Evolutionary conservation across 2,329 filamentous ascomycete species (phyloP).

Genomic region (Clarireedia paspali): DNA sequence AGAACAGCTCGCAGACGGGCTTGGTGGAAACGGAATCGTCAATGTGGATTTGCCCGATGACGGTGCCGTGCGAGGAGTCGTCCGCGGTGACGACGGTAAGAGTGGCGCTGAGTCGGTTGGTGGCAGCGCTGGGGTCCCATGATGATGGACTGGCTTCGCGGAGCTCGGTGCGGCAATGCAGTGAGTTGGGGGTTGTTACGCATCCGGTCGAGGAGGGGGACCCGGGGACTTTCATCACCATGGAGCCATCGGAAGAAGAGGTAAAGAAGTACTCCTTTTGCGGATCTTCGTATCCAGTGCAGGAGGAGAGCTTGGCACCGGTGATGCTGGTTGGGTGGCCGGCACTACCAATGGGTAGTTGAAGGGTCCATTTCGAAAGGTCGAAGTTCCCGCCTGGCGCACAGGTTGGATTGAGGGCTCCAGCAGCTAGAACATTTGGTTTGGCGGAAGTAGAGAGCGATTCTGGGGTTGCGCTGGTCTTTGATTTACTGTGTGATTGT

Average conservation of each 20-base stretch:
- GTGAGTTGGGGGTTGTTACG: constrained; percentile 34
- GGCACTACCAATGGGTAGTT: constrained; percentile 32
- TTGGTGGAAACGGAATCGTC: constrained; percentile 32
- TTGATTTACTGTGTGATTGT: background rate
- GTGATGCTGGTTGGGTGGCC: constrained; percentile 28
- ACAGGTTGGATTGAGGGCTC: constrained; percentile 10
- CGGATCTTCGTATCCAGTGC: constrained; percentile 29
- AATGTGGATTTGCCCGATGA: constrained; percentile 35
- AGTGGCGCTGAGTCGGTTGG: constrained; percentile 30
- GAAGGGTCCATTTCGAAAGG: constrained; percentile 31
- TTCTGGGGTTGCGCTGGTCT: background rate
- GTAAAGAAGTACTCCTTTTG: constrained; percentile 32
- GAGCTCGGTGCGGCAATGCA: constrained; percentile 37
- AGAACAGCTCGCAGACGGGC: constrained; percentile 35
- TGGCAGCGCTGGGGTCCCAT: constrained; percentile 29
- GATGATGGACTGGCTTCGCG: constrained; percentile 30
- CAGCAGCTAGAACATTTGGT: background rate
- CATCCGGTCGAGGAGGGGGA: constrained; percentile 28
- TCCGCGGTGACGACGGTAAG: constrained; percentile 28
- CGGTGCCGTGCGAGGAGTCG: constrained; percentile 31
- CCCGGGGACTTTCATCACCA: constrained; percentile 35
- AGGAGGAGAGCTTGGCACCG: constrained; percentile 29
- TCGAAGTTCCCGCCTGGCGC: constrained; percentile 30
- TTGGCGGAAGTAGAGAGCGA: background rate
- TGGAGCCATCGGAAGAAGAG: constrained; percentile 26